phyloP scores from a whole-genome alignment of 805 yeast genomes.

The Candida sakaeoensis region DNA sequence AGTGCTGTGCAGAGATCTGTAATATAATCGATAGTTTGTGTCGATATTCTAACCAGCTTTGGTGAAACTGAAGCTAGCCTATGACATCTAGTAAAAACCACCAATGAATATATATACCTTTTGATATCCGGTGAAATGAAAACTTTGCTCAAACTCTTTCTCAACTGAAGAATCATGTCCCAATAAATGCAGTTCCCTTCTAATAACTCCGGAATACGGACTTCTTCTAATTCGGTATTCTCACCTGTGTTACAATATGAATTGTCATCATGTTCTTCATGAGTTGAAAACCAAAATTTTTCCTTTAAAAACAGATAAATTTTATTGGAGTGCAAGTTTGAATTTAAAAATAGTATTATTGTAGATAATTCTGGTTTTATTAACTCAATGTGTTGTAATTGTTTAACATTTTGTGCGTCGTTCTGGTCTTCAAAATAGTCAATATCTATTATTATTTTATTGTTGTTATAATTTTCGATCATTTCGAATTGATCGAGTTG shows the following conservation, averaged over 20 bases:
- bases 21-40: constrained; percentile 28
- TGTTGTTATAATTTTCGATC: constrained; percentile 6
- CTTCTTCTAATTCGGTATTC: no score
- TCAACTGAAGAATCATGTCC: constrained; percentile 7
- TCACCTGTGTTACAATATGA: no score
- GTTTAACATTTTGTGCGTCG: background rate
- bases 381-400: constrained; percentile 7
- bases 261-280: constrained; percentile 3
- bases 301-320: constrained; percentile 20
- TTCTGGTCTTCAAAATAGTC: constrained; percentile 1
- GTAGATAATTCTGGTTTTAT: constrained; percentile 15
- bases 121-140: constrained; percentile 34
- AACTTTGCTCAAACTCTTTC: constrained; percentile 14
- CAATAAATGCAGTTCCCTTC: no score
- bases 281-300: constrained; percentile 25
- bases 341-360: constrained; percentile 16
- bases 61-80: constrained; percentile 38
- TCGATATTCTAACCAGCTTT: constrained; percentile 29
- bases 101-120: constrained; percentile 33
- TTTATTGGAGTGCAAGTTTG: constrained; percentile 6
- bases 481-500: constrained; percentile 21
- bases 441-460: constrained; percentile 2
- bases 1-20: constrained; percentile 24
- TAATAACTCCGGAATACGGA: no score
- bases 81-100: constrained; percentile 35